A percentile compares a stretch with the other conserved stretches of the same genome.
phyloP scores from a whole-genome alignment of 352 stramenopile genomes.

The Globisporangium canariense region DNA sequence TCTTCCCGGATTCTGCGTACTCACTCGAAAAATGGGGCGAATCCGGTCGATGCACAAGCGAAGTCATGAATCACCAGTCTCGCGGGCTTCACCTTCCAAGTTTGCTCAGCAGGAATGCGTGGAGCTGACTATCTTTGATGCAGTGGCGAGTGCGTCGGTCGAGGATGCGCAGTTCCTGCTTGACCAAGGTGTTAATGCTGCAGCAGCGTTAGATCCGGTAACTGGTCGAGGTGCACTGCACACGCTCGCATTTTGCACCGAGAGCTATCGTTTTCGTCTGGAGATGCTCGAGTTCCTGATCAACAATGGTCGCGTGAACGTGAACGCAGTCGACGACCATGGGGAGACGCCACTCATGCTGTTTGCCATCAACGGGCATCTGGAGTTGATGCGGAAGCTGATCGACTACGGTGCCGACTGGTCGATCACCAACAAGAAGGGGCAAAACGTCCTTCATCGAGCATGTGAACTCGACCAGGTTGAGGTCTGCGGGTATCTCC shows the following conservation, averaged over 20 bases:
- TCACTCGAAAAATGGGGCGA: slow-evolving; percentile 42
- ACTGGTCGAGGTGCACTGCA: slow-evolving; percentile 51
- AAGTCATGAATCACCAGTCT: slow-evolving; percentile 8
- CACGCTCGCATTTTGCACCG: slow-evolving; percentile 52
- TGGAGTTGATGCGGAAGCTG: slow-evolving; percentile 42
- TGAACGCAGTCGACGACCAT: slow-evolving; percentile 37
- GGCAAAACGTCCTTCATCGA: slow-evolving; percentile 50
- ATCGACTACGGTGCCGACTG: slow-evolving; percentile 27
- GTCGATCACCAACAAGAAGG: slow-evolving; percentile 23
- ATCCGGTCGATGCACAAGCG: slow-evolving; percentile 45
- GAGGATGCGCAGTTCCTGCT: slow-evolving; percentile 57
- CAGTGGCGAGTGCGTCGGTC: slow-evolving; percentile 48
- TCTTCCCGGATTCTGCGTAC: slow-evolving; percentile 32
- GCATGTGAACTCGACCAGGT: slow-evolving; percentile 63
- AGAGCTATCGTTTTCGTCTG: slow-evolving; percentile 36
- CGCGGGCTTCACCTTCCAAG: background rate
- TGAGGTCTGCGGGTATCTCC: slow-evolving; percentile 44
- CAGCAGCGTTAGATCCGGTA: slow-evolving; percentile 29
- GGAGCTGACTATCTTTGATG: slow-evolving; percentile 46
- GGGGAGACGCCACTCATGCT: slow-evolving; percentile 54
- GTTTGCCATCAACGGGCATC: slow-evolving; percentile 44
- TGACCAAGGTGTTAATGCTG: slow-evolving; percentile 36
- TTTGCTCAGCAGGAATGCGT: background rate
- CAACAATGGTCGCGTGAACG: slow-evolving; percentile 25
- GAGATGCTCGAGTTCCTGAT: slow-evolving; percentile 61